Percentiles rank a stretch among this genome's conserved stretches.
Conservation (phyloP, 306 rosid genomes). For the Castanopsis chinensis region DNA sequence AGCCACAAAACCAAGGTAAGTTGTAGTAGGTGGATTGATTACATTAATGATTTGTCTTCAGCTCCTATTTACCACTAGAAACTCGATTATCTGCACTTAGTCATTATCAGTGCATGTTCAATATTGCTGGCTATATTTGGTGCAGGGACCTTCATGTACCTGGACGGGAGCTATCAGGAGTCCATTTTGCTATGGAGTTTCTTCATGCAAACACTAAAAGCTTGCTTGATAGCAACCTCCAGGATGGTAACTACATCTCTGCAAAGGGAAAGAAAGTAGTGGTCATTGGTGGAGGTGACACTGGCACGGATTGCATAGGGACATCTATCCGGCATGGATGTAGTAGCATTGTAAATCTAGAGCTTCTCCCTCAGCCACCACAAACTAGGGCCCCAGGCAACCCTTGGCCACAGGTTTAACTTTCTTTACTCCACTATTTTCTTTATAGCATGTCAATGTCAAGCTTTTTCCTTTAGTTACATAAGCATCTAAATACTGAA, state of each 20-base stretch:
- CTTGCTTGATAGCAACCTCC: slow-evolving; percentile 87
- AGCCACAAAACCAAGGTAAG: slow-evolving; percentile 95
- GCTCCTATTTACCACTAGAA: background rate
- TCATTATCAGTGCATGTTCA: background rate
- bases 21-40: background rate
- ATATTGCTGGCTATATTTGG: background rate
- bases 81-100: background rate
- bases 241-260: slow-evolving; percentile 83
- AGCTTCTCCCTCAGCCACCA: slow-evolving; percentile 89
- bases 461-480: background rate
- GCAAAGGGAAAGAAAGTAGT: slow-evolving; percentile 94
- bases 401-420: slow-evolving; percentile 96
- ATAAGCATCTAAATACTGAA: too few species aligned
- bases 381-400: slow-evolving; percentile 86
- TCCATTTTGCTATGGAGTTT: slow-evolving; percentile 97
- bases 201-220: slow-evolving; percentile 96
- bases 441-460: background rate
- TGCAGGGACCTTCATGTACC: slow-evolving; percentile 97
- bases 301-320: slow-evolving; percentile 98
- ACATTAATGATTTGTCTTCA: background rate
- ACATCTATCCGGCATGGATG: slow-evolving; percentile 97
- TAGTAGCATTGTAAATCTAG: slow-evolving; percentile 48
- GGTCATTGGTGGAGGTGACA: slow-evolving; percentile 98
- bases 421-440: background rate
- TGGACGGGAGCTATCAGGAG: slow-evolving; percentile 86